Evolutionary conservation across 2,329 filamentous ascomycete species (phyloP).

Genomic region (Aspergillus sojae): DNA sequence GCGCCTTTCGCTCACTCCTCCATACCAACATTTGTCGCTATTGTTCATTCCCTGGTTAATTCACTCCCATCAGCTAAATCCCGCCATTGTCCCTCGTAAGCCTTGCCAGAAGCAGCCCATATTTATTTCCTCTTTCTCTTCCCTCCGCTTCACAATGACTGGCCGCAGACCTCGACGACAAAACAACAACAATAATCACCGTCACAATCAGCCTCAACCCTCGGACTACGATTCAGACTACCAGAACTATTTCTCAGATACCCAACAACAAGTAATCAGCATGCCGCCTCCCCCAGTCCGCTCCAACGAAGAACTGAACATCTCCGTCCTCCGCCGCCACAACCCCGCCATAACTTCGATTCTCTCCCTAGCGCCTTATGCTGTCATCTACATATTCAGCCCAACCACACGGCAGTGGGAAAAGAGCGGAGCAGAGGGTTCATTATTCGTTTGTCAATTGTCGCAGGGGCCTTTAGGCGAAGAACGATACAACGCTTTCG

Average conservation of each 20-base stretch:
- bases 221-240: conserved; percentile 70
- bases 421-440: conserved; percentile 82
- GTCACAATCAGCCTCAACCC: conserved; percentile 26
- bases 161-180: conserved; percentile 35
- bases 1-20: conserved; percentile 5
- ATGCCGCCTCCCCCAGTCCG: conserved; percentile 54
- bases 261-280: conserved; percentile 30
- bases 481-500: conserved; percentile 61
- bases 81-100: neutral
- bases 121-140: conserved; percentile 1
- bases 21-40: conserved; percentile 8
- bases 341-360: conserved; percentile 73
- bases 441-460: conserved; percentile 80
- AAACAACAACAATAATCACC: conserved; percentile 30
- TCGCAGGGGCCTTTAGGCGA: conserved; percentile 47
- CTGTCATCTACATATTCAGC: conserved; percentile 81
- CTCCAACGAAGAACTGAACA: conserved; percentile 84
- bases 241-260: conserved; percentile 50
- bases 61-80: neutral
- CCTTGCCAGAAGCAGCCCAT: neutral
- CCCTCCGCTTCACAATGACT: conserved; percentile 27
- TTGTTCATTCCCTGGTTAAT: neutral
- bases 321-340: conserved; percentile 80
- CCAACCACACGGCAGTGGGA: conserved; percentile 72
- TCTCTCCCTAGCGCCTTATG: conserved; percentile 79